Conservation (phyloP, 306 rosid species). For the Vigna radiata region DNA sequence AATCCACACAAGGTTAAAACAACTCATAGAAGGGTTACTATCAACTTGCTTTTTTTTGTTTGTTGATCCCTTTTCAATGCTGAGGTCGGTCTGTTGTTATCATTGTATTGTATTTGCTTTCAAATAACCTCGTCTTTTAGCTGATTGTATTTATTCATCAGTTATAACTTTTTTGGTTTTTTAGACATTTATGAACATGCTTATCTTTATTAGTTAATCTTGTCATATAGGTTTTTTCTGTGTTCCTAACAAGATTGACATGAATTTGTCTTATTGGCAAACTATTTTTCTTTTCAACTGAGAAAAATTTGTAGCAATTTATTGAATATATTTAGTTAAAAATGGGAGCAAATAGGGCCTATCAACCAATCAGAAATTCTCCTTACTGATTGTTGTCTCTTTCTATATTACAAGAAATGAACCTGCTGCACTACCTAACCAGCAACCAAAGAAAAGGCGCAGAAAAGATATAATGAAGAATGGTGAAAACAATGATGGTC, state of each 20-base stretch:
- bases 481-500: slow-evolving; percentile 62
- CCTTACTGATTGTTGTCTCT: slow-evolving; percentile 40
- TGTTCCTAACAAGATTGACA: slow-evolving; percentile 30
- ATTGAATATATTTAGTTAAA: slow-evolving; percentile 30
- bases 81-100: slow-evolving; percentile 24
- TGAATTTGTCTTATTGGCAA: slow-evolving; percentile 22
- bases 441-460: slow-evolving; percentile 95
- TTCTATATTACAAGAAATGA: slow-evolving; percentile 54
- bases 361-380: slow-evolving; percentile 2
- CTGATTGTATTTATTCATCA: slow-evolving; percentile 14
- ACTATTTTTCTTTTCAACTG: slow-evolving; percentile 17
- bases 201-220: slow-evolving; percentile 22
- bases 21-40: slow-evolving; percentile 21
- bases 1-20: slow-evolving; percentile 5
- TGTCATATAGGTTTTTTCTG: slow-evolving; percentile 17
- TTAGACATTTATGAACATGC: slow-evolving; percentile 1
- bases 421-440: slow-evolving; percentile 72
- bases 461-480: slow-evolving; percentile 79
- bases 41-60: slow-evolving; percentile 16
- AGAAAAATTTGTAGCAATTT: slow-evolving; percentile 23
- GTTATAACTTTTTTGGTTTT: background rate
- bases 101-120: slow-evolving; percentile 31
- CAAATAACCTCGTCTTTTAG: slow-evolving; percentile 9
- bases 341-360: slow-evolving; percentile 29
- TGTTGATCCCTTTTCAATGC: slow-evolving; percentile 10